Base-by-base conservation (phyloP, 352 stramenopile species). In the Phytophthora lateralis region DNA sequence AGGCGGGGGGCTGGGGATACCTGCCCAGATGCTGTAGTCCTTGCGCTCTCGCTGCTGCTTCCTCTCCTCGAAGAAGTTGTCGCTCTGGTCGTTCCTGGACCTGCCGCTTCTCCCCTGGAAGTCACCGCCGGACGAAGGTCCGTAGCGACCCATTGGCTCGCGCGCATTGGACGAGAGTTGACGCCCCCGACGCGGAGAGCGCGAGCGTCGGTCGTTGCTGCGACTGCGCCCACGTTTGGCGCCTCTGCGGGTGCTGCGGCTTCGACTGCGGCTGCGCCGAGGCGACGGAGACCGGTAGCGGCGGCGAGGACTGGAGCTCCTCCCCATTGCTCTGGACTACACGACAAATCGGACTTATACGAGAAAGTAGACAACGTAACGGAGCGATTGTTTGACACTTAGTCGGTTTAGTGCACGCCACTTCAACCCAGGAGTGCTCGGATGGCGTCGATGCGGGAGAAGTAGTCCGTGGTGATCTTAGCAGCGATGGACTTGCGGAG, bases 41-140 rank as follows among this genome's bases (percentile, higher is more conserved):
- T 81, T 81, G 1, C 55, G 42, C 0, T 94, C 81, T 38, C 87
- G 78, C 6, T 94, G 64, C 35, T 62, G 72, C 56, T 90, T 91
- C 57, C 87, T 79, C 57, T 84, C 63, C 21, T 93, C 80, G 29
- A 89, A 94, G 61, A 93, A 92, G 6, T 73, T 71, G 24, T 91
- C 78, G 2, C 69, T 69, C 37, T 88, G 73, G n/a, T 69, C 61
- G 20, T 74, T 72, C 6, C 30, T 51, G 45, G 66, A 77, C 43
- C 58, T 42, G 14, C 35, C 41, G 26, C 44, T 52, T 66, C 43
- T 57, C 9, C 45, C 55, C 11, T 55, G 60, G 34, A 75, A 79
- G 34, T 20, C 42, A 2, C 46, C 39, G 4, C 41, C 43, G 17
- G 44, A 58, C n/a, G 39, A 51, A 46, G 48, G 66, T 44, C 58